Evolutionary conservation across 257 asterid species (phyloP).

Genomic region (Nemophila menziesii): DNA sequence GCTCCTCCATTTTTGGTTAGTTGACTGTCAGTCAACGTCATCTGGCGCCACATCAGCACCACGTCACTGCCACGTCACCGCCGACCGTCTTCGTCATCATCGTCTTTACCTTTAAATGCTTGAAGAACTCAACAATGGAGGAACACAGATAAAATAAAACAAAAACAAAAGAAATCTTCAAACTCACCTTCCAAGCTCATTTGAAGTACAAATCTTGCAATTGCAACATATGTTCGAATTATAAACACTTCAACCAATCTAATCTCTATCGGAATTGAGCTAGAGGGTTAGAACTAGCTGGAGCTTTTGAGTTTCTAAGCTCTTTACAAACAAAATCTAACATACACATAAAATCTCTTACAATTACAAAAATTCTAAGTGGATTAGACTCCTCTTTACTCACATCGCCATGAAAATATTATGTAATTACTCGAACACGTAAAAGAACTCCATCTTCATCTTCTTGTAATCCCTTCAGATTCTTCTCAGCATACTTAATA

Average conservation of each 20-base stretch:
- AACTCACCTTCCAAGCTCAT: too few species aligned
- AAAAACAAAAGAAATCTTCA: too few species aligned
- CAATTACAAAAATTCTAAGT: slow-evolving; percentile 70
- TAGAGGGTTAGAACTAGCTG: slow-evolving; percentile 46
- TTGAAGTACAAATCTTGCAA: too few species aligned
- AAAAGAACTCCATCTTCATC: slow-evolving; percentile 56
- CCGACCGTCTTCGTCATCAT: too few species aligned
- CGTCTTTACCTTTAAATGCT: too few species aligned
- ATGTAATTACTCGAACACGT: slow-evolving; percentile 67
- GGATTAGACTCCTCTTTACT: slow-evolving; percentile 78
- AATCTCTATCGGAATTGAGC: slow-evolving; percentile 49
- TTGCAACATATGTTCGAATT: too few species aligned
- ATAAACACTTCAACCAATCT: slow-evolving; percentile 23
- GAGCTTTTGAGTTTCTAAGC: slow-evolving; percentile 44
- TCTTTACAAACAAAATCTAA: slow-evolving; percentile 83
- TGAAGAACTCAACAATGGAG: too few species aligned
- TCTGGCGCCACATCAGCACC: too few species aligned
- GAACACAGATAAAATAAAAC: too few species aligned
- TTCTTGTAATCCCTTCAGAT: slow-evolving; percentile 51
- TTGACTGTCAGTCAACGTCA: too few species aligned
- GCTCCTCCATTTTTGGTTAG: too few species aligned
- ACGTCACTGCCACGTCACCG: too few species aligned
- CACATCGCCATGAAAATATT: slow-evolving; percentile 88
- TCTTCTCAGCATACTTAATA: slow-evolving; percentile 39
- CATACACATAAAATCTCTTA: slow-evolving; percentile 80